These are phyloP conservation scores for Boletus rubescentipes DNA, from an alignment of 768 basidiomycete species.

Conservation along the genomic window DNA sequence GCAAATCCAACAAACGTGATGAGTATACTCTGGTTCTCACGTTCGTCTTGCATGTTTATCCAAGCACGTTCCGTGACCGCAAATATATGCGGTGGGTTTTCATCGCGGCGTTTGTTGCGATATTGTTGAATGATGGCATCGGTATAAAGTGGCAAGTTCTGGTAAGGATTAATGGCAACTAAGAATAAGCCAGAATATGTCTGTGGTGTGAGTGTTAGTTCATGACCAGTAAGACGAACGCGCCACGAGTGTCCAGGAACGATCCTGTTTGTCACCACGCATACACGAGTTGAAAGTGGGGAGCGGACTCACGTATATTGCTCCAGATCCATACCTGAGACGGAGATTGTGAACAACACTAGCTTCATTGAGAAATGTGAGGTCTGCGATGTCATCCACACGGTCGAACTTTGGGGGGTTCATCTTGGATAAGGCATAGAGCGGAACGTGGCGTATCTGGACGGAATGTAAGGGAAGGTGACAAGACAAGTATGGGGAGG, in stretches of 20 bases:
- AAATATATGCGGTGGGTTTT: slow-evolving; percentile 95
- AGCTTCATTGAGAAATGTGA: slow-evolving; percentile 97
- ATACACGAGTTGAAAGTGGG: neutral
- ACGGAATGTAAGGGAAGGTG: slow-evolving; percentile 3
- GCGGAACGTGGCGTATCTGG: slow-evolving; percentile 66
- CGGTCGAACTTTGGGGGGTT: slow-evolving; percentile 98
- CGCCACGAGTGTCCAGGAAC: slow-evolving; percentile 5
- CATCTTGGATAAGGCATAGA: slow-evolving; percentile 90
- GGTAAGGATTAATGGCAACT: slow-evolving; percentile 98
- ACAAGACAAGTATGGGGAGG: neutral
- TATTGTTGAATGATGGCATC: slow-evolving; percentile 88
- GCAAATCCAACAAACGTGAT: slow-evolving; percentile 73
- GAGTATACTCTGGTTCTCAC: slow-evolving; percentile 96
- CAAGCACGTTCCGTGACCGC: slow-evolving; percentile 97
- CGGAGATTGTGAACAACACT: slow-evolving; percentile 98
- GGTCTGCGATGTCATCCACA: slow-evolving; percentile 96
- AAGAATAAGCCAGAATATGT: slow-evolving; percentile 96
- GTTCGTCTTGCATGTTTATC: slow-evolving; percentile 97
- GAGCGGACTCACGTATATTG: slow-evolving; percentile 76
- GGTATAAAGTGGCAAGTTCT: slow-evolving; percentile 86
- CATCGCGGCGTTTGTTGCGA: slow-evolving; percentile 81
- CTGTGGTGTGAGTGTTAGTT: slow-evolving; percentile 41
- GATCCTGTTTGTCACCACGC: slow-evolving; percentile 1
- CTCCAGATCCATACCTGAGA: slow-evolving; percentile 84
- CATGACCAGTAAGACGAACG: neutral